Conservation (phyloP, 805 yeast species). For the Kuraishia cidri region DNA sequence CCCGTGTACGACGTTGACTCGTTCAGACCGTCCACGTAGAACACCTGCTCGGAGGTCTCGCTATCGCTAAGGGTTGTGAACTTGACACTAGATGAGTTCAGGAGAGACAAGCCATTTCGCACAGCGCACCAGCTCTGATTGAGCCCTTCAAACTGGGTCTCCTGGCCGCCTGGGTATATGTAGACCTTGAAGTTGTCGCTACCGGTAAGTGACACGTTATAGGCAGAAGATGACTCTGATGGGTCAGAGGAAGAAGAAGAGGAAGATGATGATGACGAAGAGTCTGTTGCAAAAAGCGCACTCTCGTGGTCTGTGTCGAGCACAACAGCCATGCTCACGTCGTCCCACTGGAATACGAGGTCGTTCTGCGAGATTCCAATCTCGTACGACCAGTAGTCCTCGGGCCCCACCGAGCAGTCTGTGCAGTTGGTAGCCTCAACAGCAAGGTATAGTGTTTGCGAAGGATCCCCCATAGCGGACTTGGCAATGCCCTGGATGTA, state of each 20-base stretch:
- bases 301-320: constrained; percentile 66
- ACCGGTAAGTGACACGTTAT: too few species aligned
- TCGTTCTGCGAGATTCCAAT: constrained; percentile 59
- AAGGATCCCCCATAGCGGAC: constrained; percentile 5
- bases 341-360: constrained; percentile 64
- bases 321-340: constrained; percentile 39
- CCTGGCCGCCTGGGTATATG: constrained; percentile 33
- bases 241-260: not conserved
- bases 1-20: constrained; percentile 56
- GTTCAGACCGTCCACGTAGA: constrained; percentile 53
- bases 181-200: too few species aligned
- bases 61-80: constrained; percentile 30
- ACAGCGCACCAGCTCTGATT: constrained; percentile 69
- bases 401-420: constrained; percentile 6
- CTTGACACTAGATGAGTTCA: constrained; percentile 13
- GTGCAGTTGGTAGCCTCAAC: constrained; percentile 5
- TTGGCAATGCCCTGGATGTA: constrained; percentile 13
- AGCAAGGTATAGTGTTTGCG: constrained; percentile 10
- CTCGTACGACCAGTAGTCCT: constrained; percentile 44
- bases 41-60: constrained; percentile 49
- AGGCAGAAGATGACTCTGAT: constrained; percentile 8
- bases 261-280: not conserved
- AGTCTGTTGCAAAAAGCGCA: constrained; percentile 56
- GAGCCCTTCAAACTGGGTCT: constrained; percentile 25
- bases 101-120: constrained; percentile 32